Percentiles rank a stretch among this genome's conserved stretches.
Conservation (phyloP, 345 rosid genomes). For the Melastoma malabathricum region DNA sequence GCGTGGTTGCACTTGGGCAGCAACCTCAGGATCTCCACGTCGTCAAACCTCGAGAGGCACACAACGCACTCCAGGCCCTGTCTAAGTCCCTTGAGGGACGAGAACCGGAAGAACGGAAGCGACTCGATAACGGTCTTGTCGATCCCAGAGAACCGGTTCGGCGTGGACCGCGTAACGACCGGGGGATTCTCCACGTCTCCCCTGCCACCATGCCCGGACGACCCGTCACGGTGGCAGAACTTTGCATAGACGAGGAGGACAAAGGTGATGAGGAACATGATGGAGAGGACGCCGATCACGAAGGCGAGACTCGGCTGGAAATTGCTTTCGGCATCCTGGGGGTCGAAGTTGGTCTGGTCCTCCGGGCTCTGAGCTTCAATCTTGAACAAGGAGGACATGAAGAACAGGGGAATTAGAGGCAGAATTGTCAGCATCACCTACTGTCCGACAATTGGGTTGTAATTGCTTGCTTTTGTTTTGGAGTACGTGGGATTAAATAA, state of each 20-base stretch:
- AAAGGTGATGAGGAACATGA: slow-evolving; percentile 58
- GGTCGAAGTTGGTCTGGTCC: not conserved
- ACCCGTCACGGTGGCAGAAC: slow-evolving; percentile 37
- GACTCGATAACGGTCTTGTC: slow-evolving; percentile 64
- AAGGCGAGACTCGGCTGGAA: slow-evolving; percentile 82
- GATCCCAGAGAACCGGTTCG: slow-evolving; percentile 56
- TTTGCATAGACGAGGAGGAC: slow-evolving; percentile 55
- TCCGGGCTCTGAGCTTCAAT: not conserved
- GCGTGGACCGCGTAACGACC: slow-evolving; percentile 11
- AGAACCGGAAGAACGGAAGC: slow-evolving; percentile 81
- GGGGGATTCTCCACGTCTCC: slow-evolving; percentile 11
- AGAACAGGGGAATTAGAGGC: not conserved
- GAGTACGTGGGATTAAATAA: too few relatives aligned
- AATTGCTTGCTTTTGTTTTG: too few relatives aligned
- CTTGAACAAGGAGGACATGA: not conserved
- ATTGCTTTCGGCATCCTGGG: slow-evolving; percentile 21
- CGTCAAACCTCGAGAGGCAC: slow-evolving; percentile 76
- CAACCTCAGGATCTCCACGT: slow-evolving; percentile 53
- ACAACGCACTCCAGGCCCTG: slow-evolving; percentile 83
- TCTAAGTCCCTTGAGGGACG: slow-evolving; percentile 57
- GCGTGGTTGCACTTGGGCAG: slow-evolving; percentile 83
- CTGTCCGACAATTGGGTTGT: too few relatives aligned
- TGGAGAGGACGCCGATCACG: slow-evolving; percentile 53
- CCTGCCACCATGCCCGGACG: not conserved
- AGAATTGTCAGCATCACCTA: too few relatives aligned